Base-by-base conservation (phyloP, 129 eudicot genomes). In the Escallonia herrerae region DNA sequence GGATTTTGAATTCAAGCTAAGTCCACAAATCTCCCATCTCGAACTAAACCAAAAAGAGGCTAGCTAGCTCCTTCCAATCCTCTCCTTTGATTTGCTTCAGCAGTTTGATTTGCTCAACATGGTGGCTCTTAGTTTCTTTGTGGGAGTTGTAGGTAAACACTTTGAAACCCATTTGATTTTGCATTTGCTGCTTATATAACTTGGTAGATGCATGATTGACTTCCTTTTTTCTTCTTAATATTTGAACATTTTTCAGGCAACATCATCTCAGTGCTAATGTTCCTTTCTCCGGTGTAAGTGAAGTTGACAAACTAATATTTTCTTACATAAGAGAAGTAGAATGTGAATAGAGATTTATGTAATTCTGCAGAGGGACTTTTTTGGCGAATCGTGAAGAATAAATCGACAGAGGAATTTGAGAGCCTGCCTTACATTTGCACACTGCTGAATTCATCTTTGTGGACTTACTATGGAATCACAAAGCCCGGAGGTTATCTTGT, bases 381-480 rank as follows among this genome's bases (percentile, higher is more conserved):
- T 37, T 56, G 71, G 72, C 39, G 79, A 65, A 87, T 87, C 4
- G 79, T 76, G 67, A 72, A 74, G 49, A 64, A 77, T 10, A 43
- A 67, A 52, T 76, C 91, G 52, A 85, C 86, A 3, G 86, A 80
- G 73, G 96, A 88, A 60, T 88, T 84, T 77, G 79, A 88, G 52
- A 63, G 91, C 67, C 63, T 88, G 13, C 96, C 96, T 0, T 88
- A 88, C 59, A 88, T 84, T 14, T 77, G 89, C 74, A 82, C 87
- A 46, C 59, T 88, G 68, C 54, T 88, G 51, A 85, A 74, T 56
- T 71, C 91, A 33, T 68, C 81, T 9, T 67, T 84, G 38, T 88
- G 96, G 96, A 77, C 83, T 8, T 88, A 84, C 69, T 88, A 88
- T 78, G 96, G 96, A 44, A 50, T 84, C 33, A 82, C 72, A 56